Evolutionary conservation across 2,329 filamentous ascomycete genomes (phyloP).

Genomic region (Pseudogymnoascus sp.): DNA sequence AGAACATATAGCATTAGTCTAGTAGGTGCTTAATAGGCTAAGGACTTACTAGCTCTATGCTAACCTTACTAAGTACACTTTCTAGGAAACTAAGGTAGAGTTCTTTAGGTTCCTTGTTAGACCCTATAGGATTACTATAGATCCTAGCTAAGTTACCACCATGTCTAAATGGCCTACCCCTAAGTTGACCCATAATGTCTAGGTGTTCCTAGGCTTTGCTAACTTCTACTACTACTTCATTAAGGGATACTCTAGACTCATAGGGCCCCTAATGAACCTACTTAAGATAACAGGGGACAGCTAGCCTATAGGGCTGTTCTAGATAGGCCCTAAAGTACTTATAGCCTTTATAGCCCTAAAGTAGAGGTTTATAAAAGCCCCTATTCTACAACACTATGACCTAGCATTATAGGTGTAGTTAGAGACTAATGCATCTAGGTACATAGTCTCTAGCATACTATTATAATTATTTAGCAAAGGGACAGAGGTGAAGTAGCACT

Average conservation of each 20-base stretch:
- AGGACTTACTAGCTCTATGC: neutral
- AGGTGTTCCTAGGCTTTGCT: too few relatives aligned
- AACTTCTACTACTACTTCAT: conserved; percentile 31
- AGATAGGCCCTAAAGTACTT: too few relatives aligned
- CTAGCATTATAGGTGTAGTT: too few relatives aligned
- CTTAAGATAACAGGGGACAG: neutral
- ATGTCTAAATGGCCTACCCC: conserved; percentile 17
- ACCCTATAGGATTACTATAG: conserved; percentile 13
- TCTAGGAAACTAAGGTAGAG: conserved; percentile 12
- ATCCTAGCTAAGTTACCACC: conserved; percentile 10
- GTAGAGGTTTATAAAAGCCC: neutral
- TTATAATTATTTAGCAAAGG: too few relatives aligned
- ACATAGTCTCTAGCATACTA: too few relatives aligned
- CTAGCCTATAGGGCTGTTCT: too few relatives aligned
- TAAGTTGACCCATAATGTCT: conserved; percentile 17
- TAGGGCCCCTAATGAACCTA: neutral
- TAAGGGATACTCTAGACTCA: conserved; percentile 19
- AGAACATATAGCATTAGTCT: neutral
- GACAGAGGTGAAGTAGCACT: too few relatives aligned
- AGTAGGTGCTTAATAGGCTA: neutral
- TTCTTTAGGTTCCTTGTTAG: conserved; percentile 16
- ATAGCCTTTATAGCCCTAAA: too few relatives aligned
- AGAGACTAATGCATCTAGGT: neutral
- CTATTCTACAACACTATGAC: neutral
- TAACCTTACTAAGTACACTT: conserved; percentile 13